Percentiles rank a stretch among this genome's conserved stretches.
Evolutionary conservation across 1,139 yeast species (phyloP).

Genomic region (Geotrichum carabidarum): DNA sequence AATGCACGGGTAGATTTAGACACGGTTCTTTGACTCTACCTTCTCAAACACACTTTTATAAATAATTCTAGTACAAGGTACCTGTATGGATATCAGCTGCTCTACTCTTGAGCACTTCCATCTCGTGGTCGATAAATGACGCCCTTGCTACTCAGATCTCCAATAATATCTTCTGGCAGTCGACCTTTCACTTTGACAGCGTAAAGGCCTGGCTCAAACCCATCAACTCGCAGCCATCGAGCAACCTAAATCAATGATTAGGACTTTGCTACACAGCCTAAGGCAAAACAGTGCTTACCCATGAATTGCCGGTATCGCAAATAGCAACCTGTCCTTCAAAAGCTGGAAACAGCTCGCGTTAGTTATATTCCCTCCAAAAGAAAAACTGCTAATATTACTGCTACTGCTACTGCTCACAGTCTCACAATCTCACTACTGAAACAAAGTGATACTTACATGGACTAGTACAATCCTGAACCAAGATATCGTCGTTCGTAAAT

Average conservation of each 20-base stretch:
- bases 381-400: no score
- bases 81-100: no score
- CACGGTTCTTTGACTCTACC: no score
- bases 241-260: conserved; percentile 45
- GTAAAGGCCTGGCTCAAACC: conserved; percentile 82
- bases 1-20: no score
- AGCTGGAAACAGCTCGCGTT: conserved; percentile 38
- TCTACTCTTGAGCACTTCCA: conserved; percentile 80
- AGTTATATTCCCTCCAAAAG: background rate
- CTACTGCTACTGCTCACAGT: no score
- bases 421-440: background rate
- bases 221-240: conserved; percentile 89
- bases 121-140: conserved; percentile 91
- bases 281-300: conserved; percentile 47
- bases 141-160: conserved; percentile 65
- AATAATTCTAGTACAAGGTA: no score
- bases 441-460: conserved; percentile 48
- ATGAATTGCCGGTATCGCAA: conserved; percentile 77
- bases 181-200: conserved; percentile 93
- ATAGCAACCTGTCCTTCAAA: conserved; percentile 94
- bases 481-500: conserved; percentile 75
- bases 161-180: conserved; percentile 78
- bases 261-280: background rate
- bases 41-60: no score
- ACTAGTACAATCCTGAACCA: conserved; percentile 87